phyloP scores from a whole-genome alignment of 2,329 filamentous ascomycete genomes.

The Exophiala calicioides region DNA sequence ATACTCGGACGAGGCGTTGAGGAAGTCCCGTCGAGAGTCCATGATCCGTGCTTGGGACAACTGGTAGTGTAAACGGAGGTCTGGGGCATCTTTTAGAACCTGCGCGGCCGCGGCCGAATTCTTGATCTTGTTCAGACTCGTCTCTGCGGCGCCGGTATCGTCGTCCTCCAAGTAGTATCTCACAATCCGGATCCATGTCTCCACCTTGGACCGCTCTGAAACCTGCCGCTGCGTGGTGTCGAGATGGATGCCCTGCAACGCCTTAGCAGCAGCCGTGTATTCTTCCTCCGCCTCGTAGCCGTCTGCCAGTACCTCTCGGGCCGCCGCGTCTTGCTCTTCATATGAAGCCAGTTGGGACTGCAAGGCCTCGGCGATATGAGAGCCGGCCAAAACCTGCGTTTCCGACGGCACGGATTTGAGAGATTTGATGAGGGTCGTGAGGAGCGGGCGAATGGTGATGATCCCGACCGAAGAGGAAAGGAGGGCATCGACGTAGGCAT shows the following conservation, averaged over 20 bases:
- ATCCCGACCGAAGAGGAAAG: conserved; percentile 71
- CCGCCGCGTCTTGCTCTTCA: conserved; percentile 77
- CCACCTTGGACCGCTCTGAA: conserved; percentile 76
- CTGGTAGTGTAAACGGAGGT: conserved; percentile 79
- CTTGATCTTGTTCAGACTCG: conserved; percentile 92
- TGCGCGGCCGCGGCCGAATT: conserved; percentile 72
- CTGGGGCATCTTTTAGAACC: conserved; percentile 63
- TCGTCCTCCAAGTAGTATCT: conserved; percentile 92
- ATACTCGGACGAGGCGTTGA: conserved; percentile 85
- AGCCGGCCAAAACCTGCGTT: conserved; percentile 73
- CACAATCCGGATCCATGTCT: conserved; percentile 90
- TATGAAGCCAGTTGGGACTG: conserved; percentile 69
- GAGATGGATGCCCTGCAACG: conserved; percentile 79
- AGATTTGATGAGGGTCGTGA: conserved; percentile 67
- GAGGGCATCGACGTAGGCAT: conserved; percentile 65
- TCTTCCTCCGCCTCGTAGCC: conserved; percentile 83
- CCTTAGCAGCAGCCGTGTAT: conserved; percentile 73
- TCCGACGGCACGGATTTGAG: conserved; percentile 59
- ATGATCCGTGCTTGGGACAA: conserved; percentile 90
- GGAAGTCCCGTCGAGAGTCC: conserved; percentile 85
- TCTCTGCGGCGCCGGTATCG: conserved; percentile 80
- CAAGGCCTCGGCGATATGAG: conserved; percentile 69
- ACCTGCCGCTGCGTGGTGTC: conserved; percentile 86
- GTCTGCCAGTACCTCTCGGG: conserved; percentile 79
- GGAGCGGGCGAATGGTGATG: conserved; percentile 71